Percentiles rank a stretch among this genome's conserved stretches.
Conservation (phyloP, 169 alveolate species). For the Cryptosporidium sp. region DNA sequence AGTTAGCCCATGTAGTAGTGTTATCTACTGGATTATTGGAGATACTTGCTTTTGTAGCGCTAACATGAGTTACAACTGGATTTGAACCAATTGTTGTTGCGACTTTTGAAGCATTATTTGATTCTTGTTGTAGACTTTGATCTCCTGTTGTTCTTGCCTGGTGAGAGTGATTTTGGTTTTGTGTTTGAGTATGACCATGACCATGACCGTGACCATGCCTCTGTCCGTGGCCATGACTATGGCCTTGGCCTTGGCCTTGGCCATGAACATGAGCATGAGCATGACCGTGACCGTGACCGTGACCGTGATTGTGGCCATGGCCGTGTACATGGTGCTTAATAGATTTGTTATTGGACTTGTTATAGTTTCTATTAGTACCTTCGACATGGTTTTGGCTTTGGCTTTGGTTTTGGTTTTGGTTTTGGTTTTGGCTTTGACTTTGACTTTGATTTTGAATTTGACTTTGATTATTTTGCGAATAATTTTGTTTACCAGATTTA, state of each 20-base stretch:
- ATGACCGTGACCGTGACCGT: background rate
- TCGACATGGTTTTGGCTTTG: background rate
- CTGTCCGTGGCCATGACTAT: background rate
- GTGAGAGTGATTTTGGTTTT: background rate
- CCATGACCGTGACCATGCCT: background rate
- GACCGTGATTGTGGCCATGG: background rate
- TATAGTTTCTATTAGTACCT: background rate
- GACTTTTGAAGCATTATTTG: background rate
- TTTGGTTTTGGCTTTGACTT: too few species aligned
- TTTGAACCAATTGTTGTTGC: background rate
- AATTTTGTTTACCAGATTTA: background rate
- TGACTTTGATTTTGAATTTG: too few species aligned
- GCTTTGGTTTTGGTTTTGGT: background rate
- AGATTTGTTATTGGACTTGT: background rate
- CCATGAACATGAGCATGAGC: background rate
- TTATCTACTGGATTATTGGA: conserved; percentile 22
- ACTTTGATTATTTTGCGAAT: background rate
- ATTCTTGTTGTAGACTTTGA: background rate
- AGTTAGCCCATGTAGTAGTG: conserved; percentile 60
- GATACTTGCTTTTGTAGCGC: conserved; percentile 7
- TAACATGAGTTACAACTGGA: background rate
- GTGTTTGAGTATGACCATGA: background rate
- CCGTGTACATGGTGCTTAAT: background rate
- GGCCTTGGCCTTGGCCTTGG: background rate
- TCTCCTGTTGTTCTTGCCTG: background rate